Conservation (phyloP, 495 filamentous ascomycete species). For the Hypomontagnella submonticulosa region DNA sequence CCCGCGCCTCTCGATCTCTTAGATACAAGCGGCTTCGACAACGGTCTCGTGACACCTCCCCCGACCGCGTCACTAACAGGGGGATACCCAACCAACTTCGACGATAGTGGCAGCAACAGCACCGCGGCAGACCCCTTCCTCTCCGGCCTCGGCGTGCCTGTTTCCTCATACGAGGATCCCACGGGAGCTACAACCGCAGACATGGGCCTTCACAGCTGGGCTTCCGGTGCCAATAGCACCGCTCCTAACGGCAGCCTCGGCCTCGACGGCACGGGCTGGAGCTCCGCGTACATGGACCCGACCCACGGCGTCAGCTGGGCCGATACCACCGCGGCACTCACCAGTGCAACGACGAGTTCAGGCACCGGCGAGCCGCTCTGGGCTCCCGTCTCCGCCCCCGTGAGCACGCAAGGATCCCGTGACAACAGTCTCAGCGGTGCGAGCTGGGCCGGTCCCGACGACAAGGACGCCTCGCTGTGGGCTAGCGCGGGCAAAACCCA, state of each 20-base stretch:
- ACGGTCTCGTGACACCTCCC: slow-evolving; percentile 54
- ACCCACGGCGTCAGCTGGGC: slow-evolving; percentile 40
- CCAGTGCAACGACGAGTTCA: slow-evolving; percentile 19
- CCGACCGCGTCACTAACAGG: slow-evolving; percentile 48
- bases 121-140: slow-evolving; percentile 36
- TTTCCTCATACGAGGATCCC: slow-evolving; percentile 27
- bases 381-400: slow-evolving; percentile 20
- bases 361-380: slow-evolving; percentile 35
- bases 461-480: slow-evolving; percentile 14
- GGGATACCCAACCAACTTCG: slow-evolving; percentile 45
- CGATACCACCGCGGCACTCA: slow-evolving; percentile 22
- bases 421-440: slow-evolving; percentile 33
- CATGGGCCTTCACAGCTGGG: slow-evolving; percentile 24
- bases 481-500: slow-evolving; percentile 4
- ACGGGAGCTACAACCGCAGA: too few species aligned
- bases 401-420: slow-evolving; percentile 3
- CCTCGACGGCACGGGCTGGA: slow-evolving; percentile 18
- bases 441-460: slow-evolving; percentile 23
- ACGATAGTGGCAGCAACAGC: slow-evolving; percentile 14
- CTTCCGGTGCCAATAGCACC: slow-evolving; percentile 6
- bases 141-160: slow-evolving; percentile 43
- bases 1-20: slow-evolving; percentile 45
- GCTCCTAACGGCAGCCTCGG: background rate
- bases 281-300: slow-evolving; percentile 9
- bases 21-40: slow-evolving; percentile 44